Evolutionary conservation across 139 green algal genomes (phyloP).

Genomic region (Closterium sp.): DNA sequence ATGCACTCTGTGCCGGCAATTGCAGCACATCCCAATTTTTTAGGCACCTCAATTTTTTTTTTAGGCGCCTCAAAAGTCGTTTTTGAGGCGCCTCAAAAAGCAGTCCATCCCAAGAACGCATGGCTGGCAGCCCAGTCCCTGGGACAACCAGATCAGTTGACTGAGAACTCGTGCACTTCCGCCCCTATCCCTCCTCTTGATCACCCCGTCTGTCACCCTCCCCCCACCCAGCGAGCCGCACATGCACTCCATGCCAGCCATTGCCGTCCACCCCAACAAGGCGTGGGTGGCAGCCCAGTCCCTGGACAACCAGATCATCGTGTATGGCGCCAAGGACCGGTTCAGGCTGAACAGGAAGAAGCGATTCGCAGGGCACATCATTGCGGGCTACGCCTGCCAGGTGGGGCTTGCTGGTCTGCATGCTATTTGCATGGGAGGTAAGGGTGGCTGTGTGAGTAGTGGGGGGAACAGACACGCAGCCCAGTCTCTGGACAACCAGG

Average conservation of each 20-base stretch:
- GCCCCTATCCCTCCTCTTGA: too few species aligned
- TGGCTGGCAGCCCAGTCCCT: conserved; percentile 46
- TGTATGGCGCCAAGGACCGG: conserved; percentile 81
- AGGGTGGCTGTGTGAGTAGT: too few species aligned
- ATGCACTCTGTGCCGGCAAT: conserved; percentile 94
- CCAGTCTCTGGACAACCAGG: conserved; percentile 67
- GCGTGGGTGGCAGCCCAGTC: conserved; percentile 54
- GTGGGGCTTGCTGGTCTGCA: conserved; percentile 65
- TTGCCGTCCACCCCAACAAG: conserved; percentile 70
- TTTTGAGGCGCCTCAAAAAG: too few species aligned
- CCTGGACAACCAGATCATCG: conserved; percentile 81
- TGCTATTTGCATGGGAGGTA: conserved; percentile 65
- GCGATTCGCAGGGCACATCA: conserved; percentile 65
- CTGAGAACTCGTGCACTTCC: too few species aligned
- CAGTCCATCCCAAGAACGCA: conserved; percentile 67
- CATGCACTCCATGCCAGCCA: conserved; percentile 92
- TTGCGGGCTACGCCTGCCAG: conserved; percentile 86
- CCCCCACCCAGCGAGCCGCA: conserved; percentile 73
- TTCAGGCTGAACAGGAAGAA: conserved; percentile 95
- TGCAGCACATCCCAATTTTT: too few species aligned
- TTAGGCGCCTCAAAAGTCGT: too few species aligned
- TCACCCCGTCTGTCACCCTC: too few species aligned
- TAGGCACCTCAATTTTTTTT: too few species aligned
- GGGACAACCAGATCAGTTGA: too few species aligned
- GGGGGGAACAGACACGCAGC: background rate